Conservation (phyloP, 2,329 filamentous ascomycete species). For the Lasiodiplodia sp. region DNA sequence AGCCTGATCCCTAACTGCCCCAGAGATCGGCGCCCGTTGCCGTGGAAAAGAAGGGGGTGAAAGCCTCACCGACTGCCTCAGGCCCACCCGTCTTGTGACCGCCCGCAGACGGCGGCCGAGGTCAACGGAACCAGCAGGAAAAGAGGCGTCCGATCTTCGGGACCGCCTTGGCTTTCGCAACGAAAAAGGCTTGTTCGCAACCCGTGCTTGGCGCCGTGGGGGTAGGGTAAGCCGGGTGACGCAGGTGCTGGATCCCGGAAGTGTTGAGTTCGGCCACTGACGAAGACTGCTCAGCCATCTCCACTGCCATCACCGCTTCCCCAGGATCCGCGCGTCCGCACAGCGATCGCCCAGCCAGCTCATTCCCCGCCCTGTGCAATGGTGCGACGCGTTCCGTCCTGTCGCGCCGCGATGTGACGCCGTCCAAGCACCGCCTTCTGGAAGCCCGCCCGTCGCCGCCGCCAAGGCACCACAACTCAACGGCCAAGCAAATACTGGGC, state of each 20-base stretch:
- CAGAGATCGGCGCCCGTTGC: neutral
- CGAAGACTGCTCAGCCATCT: neutral
- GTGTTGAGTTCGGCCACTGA: neutral
- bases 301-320: neutral
- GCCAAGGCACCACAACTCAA: neutral
- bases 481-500: neutral
- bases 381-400: too few relatives aligned
- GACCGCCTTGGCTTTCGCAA: neutral
- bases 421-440: neutral
- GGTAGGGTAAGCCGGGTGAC: neutral
- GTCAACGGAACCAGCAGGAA: neutral
- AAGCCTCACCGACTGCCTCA: neutral
- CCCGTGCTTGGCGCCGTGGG: constrained; percentile 12
- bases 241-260: constrained; percentile 4
- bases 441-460: neutral
- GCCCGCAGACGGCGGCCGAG: neutral
- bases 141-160: neutral
- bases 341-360: neutral
- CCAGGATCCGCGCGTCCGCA: neutral
- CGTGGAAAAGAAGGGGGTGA: neutral
- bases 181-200: constrained; percentile 16
- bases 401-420: neutral
- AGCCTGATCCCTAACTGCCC: neutral
- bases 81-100: neutral
- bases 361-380: too few relatives aligned